Evolutionary conservation across 129 eudicot genomes (phyloP), one percentile per base, ranked within the genome.

Genomic region (Scalesia atractyloides): DNA sequence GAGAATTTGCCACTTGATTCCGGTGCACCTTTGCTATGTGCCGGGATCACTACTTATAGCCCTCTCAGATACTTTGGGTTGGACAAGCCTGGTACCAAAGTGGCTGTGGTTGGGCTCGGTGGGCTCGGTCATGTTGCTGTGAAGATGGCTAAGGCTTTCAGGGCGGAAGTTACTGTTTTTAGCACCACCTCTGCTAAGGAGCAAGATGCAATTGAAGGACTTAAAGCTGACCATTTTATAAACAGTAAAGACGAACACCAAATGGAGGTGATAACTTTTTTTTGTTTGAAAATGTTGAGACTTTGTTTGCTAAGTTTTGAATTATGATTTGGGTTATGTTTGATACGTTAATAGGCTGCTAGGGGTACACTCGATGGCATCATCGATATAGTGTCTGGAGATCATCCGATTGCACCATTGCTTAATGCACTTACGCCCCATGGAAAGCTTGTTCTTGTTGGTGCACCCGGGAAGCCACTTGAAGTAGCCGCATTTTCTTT

Each of bases 81-180:
- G 0, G 83, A 82, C 56, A 80, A 86, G 36, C 87, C 90, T 0
- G 90, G 90, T 2, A 71, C 19, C 19, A 76, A 86, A 54, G 54
- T 86, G 41, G 87, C 87, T 19, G 86, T 85, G 46, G 90, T 85
- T 17, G 90, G 90, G 3, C 90, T 85, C 37, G 90, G 90, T 72
- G 90, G 90, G 39, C 78, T 86, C 3, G 90, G 90, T 1, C 90
- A 86, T 49, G 52, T 86, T 9, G 90, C 87, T 9, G 87, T 86
- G 3, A 86, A 86, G 74, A 76, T 82, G 64, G 90, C 87, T 11
- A 86, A 86, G 70, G 87, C 87, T 50, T 80, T 86, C 43, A 87
- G 90, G 1, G 76, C 76, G 3, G 72, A 86, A 30, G 90, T 86
- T 54, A 86, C 90, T 13, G 87, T 86, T 59, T 82, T 86, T 7